These are phyloP conservation scores for Fimicolochytrium jonesii DNA, from an alignment of 192 early-diverging fungal genomes.

Conservation along the genomic window DNA sequence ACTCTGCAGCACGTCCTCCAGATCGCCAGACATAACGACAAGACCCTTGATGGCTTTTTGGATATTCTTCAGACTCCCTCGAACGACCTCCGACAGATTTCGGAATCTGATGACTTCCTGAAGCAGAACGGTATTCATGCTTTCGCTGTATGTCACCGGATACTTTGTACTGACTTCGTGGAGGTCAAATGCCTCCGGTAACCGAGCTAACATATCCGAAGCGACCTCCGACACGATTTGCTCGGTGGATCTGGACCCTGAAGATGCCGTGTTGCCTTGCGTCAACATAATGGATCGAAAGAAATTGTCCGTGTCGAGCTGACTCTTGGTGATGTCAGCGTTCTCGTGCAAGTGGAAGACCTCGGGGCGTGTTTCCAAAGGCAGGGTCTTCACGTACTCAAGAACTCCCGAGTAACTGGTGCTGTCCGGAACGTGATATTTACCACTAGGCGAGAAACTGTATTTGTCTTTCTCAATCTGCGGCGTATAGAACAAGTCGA, in stretches of 20 bases:
- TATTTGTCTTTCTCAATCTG: slow-evolving; percentile 39
- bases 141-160: slow-evolving; percentile 55
- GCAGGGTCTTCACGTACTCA: slow-evolving; percentile 50
- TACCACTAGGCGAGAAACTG: slow-evolving; percentile 42
- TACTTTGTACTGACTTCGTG: slow-evolving; percentile 42
- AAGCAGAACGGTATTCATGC: slow-evolving; percentile 61
- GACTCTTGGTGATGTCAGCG: slow-evolving; percentile 58
- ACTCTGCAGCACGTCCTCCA: slow-evolving; percentile 55
- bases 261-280: slow-evolving; percentile 40
- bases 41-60: slow-evolving; percentile 63
- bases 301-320: slow-evolving; percentile 55
- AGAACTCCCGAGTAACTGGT: slow-evolving; percentile 39
- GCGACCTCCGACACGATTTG: slow-evolving; percentile 53
- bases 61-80: slow-evolving; percentile 51
- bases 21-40: slow-evolving; percentile 57
- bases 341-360: slow-evolving; percentile 61
- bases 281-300: slow-evolving; percentile 52
- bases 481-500: slow-evolving; percentile 48
- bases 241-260: slow-evolving; percentile 46
- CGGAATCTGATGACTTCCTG: slow-evolving; percentile 58
- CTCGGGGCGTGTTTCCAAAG: slow-evolving; percentile 54
- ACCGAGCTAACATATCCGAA: slow-evolving; percentile 47
- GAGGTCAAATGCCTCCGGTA: slow-evolving; percentile 49
- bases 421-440: slow-evolving; percentile 42
- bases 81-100: slow-evolving; percentile 48